Base-by-base conservation (phyloP, 1,284 basidiomycete genomes). In the Tremellales sp. region DNA sequence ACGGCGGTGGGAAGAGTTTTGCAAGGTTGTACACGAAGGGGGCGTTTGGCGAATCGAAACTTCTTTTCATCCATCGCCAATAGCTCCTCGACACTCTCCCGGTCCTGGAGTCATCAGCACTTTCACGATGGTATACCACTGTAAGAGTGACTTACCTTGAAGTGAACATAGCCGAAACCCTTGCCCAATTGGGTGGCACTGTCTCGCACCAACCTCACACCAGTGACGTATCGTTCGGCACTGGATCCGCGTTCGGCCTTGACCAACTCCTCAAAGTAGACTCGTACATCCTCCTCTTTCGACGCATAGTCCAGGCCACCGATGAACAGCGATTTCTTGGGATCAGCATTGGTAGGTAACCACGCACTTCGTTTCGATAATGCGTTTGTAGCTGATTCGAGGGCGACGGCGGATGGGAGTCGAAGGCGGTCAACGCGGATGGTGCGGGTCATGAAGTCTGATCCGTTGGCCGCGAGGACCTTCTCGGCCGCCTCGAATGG, bases 101-200 rank as follows among this genome's bases (percentile, higher is more conserved):
- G 83, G 63, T 93, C 88, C 90, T 94, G 57, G 36, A 33, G 80
- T 84, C 59, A 66, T 88, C 89, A 50, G 77, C 68, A 58, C 94
- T 89, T 60, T 88, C 84, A 11, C 94, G 84, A 67, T 96, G 94
- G 7, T 85, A 90, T 67, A 96, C 17, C 21, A 17, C 19, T 12
- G 22, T 23, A 29, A 39, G 24, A 52, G 54, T 39, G 43, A 81
- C 85, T 64, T 69, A 90, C 92, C 46, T 78, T 69, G 60, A 97
- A 91, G 60, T 90, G 85, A 8, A 97, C 85, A 69, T 97, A 97
- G 10, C 86, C 93, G 67, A 98, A 94, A 1, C 94, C 94, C 75
- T 97, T 97, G n/a, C 94, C 94, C 29, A 97, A 81, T 61, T 93
- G 92, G 0, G 91, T 96, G 49, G 90, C 90, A 60, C 83, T 83